Evolutionary conservation across 768 basidiomycete species (phyloP), one percentile per base, ranked within the genome.

Genomic region (Leccinum pellstonianum): DNA sequence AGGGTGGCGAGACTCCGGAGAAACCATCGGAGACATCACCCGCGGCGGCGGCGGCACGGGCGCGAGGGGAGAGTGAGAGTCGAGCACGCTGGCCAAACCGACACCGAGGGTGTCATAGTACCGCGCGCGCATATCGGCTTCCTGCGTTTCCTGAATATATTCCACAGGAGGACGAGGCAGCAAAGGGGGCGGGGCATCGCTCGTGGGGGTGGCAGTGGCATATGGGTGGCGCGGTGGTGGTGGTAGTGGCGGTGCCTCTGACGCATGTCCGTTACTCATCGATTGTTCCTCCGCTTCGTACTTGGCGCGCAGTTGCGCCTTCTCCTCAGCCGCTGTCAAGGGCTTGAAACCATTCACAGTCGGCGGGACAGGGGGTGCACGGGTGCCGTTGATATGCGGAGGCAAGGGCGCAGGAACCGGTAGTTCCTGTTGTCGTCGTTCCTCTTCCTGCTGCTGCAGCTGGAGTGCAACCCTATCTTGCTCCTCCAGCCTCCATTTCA

Each of bases 121-220:
- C 10, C 81, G 80, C 11, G 85, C 77, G 15, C 87, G 81, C 15
- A 81, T 76, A 64, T 93, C 88, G 64, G 87, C 90, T 64, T 87
- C 86, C 61, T 83, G 86, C 17, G 91, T 93, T 75, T 93, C 88
- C 62, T 87, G 83, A 61, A 93, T 91, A 69, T 93, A 93, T 56
- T 89, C 86, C 6, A 71, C 83, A 9, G 91, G 91, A 1, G 91
- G 91, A 54, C 86, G 84, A 3, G 91, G 91, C 77, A 82, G 76
- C 61, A 93, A 75, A 8, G 91, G 90, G 1, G 90, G 90, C 6
- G 48, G 48, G 5, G 23, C 48, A 9, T 60, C 57, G 46, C 8
- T 55, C 17, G 52, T 49, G 8, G 15, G 9, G 57, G 59, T 7
- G 6, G 21, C 10, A 5, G 48, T 52, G 15, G 65, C 64, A 21